phyloP scores from a whole-genome alignment of 768 basidiomycete species.

The Termitomyces sp. region DNA sequence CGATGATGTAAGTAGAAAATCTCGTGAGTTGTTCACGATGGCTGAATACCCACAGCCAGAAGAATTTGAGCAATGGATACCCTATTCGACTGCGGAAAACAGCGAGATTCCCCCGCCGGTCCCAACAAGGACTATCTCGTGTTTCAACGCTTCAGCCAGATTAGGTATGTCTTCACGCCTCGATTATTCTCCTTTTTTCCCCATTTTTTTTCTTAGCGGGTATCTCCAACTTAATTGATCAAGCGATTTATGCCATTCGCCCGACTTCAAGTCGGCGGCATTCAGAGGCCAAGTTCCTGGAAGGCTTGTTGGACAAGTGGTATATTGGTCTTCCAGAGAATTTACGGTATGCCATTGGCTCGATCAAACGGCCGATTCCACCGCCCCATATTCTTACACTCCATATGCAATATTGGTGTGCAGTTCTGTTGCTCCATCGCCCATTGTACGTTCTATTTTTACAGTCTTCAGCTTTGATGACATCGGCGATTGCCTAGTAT shows the following conservation, averaged over 20 bases:
- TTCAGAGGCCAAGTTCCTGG: constrained; percentile 53
- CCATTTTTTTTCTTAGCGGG: constrained; percentile 42
- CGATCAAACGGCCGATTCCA: constrained; percentile 38
- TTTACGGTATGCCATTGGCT: constrained; percentile 57
- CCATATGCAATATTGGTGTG: constrained; percentile 88
- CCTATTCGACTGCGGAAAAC: constrained; percentile 27
- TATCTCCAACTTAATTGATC: constrained; percentile 66
- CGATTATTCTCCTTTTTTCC: constrained; percentile 6
- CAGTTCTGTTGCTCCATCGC: constrained; percentile 68
- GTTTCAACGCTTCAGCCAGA: constrained; percentile 70
- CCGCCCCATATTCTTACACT: constrained; percentile 69
- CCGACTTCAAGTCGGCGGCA: constrained; percentile 56
- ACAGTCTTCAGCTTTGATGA: constrained; percentile 1
- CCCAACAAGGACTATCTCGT: constrained; percentile 59
- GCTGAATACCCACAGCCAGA: constrained; percentile 43
- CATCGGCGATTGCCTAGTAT: constrained; percentile 32
- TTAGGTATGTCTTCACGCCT: constrained; percentile 51
- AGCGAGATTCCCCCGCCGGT: constrained; percentile 29
- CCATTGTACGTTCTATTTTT: constrained; percentile 59
- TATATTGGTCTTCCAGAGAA: constrained; percentile 67
- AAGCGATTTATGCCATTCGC: constrained; percentile 67
- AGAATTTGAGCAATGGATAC: constrained; percentile 54
- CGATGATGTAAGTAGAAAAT: constrained; percentile 43
- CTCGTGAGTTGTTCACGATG: neutral
- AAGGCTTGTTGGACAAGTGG: constrained; percentile 70